phyloP scores from a whole-genome alignment of 768 basidiomycete genomes.

The Lentinus brumalis region DNA sequence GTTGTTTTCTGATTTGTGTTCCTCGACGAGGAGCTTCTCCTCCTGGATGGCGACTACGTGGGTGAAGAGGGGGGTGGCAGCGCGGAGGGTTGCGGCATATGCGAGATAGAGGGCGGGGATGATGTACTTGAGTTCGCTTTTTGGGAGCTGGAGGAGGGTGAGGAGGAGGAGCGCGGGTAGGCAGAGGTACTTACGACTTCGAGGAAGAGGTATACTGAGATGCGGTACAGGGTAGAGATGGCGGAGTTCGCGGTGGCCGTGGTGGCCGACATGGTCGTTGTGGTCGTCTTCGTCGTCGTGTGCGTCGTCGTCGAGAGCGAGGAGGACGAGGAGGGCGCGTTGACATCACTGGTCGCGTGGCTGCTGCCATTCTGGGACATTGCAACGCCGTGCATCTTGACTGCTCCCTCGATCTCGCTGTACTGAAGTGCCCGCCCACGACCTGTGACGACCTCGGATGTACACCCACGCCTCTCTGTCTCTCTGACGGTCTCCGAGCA shows the following conservation, averaged over 20 bases:
- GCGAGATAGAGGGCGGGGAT: slow-evolving; percentile 31
- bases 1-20: slow-evolving; percentile 12
- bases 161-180: neutral
- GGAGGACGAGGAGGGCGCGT: neutral
- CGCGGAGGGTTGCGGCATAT: slow-evolving; percentile 24
- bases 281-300: neutral
- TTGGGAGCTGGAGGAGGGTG: slow-evolving; percentile 39
- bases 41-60: slow-evolving; percentile 9
- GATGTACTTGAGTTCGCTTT: slow-evolving; percentile 35
- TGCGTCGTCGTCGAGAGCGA: slow-evolving; percentile 6
- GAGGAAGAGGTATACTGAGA: slow-evolving; percentile 50
- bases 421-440: neutral
- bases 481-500: neutral
- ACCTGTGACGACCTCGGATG: slow-evolving; percentile 8
- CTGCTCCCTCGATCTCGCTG: neutral
- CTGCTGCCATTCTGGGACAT: slow-evolving; percentile 1
- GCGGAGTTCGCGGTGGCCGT: slow-evolving; percentile 26
- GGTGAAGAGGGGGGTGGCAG: slow-evolving; percentile 10
- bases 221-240: slow-evolving; percentile 42
- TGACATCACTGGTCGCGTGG: slow-evolving; percentile 6
- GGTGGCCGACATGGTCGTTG: slow-evolving; percentile 13
- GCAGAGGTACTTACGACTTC: slow-evolving; percentile 43
- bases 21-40: slow-evolving; percentile 13
- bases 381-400: neutral
- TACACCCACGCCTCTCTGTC: neutral